Conservation (phyloP, 2,329 filamentous ascomycete species). For the Aspergillus sp. region DNA sequence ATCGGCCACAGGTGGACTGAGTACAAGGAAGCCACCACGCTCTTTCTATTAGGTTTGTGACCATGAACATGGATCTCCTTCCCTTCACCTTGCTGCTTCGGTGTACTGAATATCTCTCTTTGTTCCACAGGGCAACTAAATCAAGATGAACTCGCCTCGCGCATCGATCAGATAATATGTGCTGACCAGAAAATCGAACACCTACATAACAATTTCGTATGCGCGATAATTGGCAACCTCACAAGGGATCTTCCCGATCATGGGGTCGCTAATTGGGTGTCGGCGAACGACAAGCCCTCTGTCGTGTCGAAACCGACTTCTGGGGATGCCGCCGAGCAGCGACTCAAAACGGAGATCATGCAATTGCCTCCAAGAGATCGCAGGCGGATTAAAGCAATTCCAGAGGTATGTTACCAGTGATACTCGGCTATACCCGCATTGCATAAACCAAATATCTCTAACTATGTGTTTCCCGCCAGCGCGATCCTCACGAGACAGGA, state of each 20-base stretch:
- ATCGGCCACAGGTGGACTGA: conserved; percentile 60
- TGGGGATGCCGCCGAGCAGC: conserved; percentile 62
- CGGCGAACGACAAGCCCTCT: conserved; percentile 56
- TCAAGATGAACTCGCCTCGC: conserved; percentile 59
- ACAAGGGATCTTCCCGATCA: conserved; percentile 61
- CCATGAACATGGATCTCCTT: not conserved
- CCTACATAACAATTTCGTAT: conserved; percentile 63
- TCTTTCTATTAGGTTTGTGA: conserved; percentile 57
- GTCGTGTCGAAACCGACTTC: conserved; percentile 51
- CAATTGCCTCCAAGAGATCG: conserved; percentile 60
- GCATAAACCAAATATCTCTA: conserved; percentile 2
- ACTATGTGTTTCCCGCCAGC: conserved; percentile 25
- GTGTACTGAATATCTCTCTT: conserved; percentile 21
- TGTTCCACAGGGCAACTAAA: conserved; percentile 54
- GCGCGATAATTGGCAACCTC: conserved; percentile 59
- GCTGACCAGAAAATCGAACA: conserved; percentile 54
- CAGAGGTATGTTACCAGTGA: conserved; percentile 42
- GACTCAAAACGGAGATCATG: conserved; percentile 66
- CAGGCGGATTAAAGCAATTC: conserved; percentile 57
- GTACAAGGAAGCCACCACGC: conserved; percentile 59
- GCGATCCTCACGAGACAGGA: conserved; percentile 33
- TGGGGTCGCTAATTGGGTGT: conserved; percentile 64
- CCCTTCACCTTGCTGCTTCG: not conserved
- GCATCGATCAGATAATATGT: conserved; percentile 57
- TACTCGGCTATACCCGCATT: not conserved